Base-by-base conservation (phyloP, 441 rosid genomes). In the Populus trichocarpa region DNA sequence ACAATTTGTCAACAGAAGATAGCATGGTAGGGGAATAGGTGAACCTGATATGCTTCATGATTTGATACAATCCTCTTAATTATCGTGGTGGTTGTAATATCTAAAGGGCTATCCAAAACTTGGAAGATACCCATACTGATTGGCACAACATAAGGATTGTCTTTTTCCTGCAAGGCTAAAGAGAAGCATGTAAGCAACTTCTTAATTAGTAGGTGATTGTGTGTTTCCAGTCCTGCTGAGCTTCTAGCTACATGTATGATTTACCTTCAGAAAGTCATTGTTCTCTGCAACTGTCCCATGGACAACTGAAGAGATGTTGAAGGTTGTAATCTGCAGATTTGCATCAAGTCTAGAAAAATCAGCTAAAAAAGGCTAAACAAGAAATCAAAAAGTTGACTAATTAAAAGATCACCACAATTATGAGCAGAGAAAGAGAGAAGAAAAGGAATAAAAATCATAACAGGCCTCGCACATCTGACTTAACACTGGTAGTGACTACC, bases 271-370 rank as follows among this genome's bases (percentile, higher is more conserved):
- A 79, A 86, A 91, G 79, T 88, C 88, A 1, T 82, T 77, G 50
- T 77, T 88, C 82, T 89, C 95, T n/a, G 95, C 87, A 32, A 87
- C 84, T 2, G 93, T 85, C 83, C 95, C 95, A 80, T 91, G 95
- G 69, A 89, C 92, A 68, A 89, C 92, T 72, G 80, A 78, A 65
- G 89, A 90, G 78, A 90, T 88, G 79, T 90, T 80, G 59, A 89
- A 89, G 42, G 95, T 91, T 25, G 87, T 89, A 71, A 91, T 81
- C 93, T 91, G 90, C 85, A 85, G 78, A 71, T 71, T 78, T 64
- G 42, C 63, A 26, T 30, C 1, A 75, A 8, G 77, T 77, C 33
- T 36, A 3, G 63, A 12, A 75, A 76, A n/a, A 5, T 4, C 3
- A 68, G 11, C 53, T 72, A 32, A 23, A 6, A 63, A 63, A 30